Evolutionary conservation across 2,329 filamentous ascomycete species (phyloP), one percentile per base, ranked within the genome.

Genomic region (Epichloe festucae): DNA sequence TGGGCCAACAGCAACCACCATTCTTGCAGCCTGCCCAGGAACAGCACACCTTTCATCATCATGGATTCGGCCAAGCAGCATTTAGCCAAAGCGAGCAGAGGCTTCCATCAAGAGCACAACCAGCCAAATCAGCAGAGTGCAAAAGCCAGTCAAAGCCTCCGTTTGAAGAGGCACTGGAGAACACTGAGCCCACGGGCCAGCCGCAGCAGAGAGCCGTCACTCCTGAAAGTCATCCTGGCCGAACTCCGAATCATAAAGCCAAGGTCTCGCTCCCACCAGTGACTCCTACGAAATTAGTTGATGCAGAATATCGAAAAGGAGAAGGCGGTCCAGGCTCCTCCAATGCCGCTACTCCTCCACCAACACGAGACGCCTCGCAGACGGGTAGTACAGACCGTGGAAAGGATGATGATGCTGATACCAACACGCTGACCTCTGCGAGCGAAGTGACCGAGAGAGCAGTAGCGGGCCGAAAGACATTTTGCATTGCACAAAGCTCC

Each of bases 81-180:
- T 36, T 14, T 19, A 2, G 23, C 4, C 38, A 41, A 23, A 21
- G 11, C 17, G 46, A 49, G 41, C 31, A 49, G 19, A 44, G 19
- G 15, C 10, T 21, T 12, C 2, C 34, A 14, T 36, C 23, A 6
- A 23, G 41, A n/a, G 34, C 15, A n/a, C 42, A 49, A 36, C 2
- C 36, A 12, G 3, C 40, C 4, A 36, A 54, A 12, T n/a, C 50
- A 19, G 34, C 38, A 15, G 55, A 57, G 27, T 48, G 44, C 27
- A 34, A 53, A 42, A 27, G 46, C 5, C 64, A 63, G 48, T 63
- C 61, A 6, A 67, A 68, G 51, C 60, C 60, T 8, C 57, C 60
- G 2, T 57, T 57, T 1, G 65, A 67, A 41, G 63, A 65, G 44
- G 55, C 53, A 0, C 31, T 64, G 34, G 45, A 50, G 5, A 53